phyloP scores from a whole-genome alignment of 495 filamentous ascomycete species.

The Chaetomidium leptoderma region DNA sequence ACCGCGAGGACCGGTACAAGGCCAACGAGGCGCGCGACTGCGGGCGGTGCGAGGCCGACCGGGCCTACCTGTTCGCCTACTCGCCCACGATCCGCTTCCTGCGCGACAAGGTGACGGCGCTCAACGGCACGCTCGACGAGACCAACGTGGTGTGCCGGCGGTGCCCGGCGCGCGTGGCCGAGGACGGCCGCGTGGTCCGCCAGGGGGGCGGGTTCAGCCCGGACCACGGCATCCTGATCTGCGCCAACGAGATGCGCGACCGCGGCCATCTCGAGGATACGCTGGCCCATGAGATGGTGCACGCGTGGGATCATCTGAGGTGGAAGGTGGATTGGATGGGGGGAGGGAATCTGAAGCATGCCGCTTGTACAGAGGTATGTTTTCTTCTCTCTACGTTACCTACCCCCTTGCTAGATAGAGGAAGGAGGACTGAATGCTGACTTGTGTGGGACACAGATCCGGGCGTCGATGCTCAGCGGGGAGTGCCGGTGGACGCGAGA shows the following conservation, averaged over 20 bases:
- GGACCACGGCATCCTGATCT: conserved; percentile 79
- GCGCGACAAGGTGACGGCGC: conserved; percentile 65
- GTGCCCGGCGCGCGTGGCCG: conserved; percentile 54
- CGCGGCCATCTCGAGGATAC: conserved; percentile 83
- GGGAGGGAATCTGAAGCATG: conserved; percentile 67
- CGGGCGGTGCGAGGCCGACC: conserved; percentile 68
- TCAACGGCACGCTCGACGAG: conserved; percentile 68
- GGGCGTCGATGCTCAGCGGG: conserved; percentile 84
- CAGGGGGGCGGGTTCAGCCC: conserved; percentile 74
- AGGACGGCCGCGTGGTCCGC: conserved; percentile 41
- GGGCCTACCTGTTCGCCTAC: conserved; percentile 74
- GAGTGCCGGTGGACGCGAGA: conserved; percentile 91
- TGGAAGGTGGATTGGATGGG: conserved; percentile 82
- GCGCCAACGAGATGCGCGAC: conserved; percentile 78
- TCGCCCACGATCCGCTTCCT: conserved; percentile 85
- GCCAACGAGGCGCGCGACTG: conserved; percentile 67
- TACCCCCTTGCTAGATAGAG: no score
- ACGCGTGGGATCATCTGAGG: conserved; percentile 88
- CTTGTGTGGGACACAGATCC: conserved; percentile 55
- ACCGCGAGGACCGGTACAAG: conserved; percentile 62
- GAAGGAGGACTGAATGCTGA: background rate
- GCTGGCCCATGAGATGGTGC: conserved; percentile 94
- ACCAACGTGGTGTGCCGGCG: conserved; percentile 76
- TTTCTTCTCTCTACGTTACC: background rate
- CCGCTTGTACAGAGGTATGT: conserved; percentile 88